Percentiles rank a stretch among this genome's conserved stretches.
phyloP scores from a whole-genome alignment of 202 grass and related monocot genomes.

The Panicum virgatum region DNA sequence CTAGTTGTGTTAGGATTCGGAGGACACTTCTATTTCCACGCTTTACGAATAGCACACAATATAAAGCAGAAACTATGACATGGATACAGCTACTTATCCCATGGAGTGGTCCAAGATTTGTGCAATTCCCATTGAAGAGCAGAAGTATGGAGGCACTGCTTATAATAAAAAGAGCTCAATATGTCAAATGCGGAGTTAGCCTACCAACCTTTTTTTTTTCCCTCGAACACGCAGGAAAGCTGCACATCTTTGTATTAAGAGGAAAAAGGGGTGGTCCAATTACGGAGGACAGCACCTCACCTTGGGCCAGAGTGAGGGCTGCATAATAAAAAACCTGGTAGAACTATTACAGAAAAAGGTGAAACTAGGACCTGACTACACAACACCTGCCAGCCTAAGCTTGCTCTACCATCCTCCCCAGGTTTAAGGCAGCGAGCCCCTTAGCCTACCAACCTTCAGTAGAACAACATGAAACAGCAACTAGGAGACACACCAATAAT shows the following conservation, averaged over 20 bases:
- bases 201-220: too few relatives aligned
- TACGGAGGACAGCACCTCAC: too few relatives aligned
- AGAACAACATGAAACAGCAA: background rate
- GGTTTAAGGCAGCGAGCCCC: too few relatives aligned
- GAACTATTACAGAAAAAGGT: too few relatives aligned
- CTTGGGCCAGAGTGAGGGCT: too few relatives aligned
- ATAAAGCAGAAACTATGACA: background rate
- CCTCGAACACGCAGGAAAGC: too few relatives aligned
- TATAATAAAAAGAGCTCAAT: slow-evolving; percentile 11
- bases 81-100: background rate
- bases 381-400: too few relatives aligned
- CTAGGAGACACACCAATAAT: background rate
- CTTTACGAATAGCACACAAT: background rate
- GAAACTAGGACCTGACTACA: too few relatives aligned
- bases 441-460: background rate
- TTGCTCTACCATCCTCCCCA: too few relatives aligned
- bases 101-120: background rate
- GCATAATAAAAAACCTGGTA: too few relatives aligned
- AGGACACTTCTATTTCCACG: background rate
- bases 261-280: too few relatives aligned
- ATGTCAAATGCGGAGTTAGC: background rate
- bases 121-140: background rate
- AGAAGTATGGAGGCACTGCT: background rate
- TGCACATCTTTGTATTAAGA: too few relatives aligned
- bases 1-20: background rate